phyloP scores from a whole-genome alignment of 352 stramenopile species.

The Pythium chondricola region DNA sequence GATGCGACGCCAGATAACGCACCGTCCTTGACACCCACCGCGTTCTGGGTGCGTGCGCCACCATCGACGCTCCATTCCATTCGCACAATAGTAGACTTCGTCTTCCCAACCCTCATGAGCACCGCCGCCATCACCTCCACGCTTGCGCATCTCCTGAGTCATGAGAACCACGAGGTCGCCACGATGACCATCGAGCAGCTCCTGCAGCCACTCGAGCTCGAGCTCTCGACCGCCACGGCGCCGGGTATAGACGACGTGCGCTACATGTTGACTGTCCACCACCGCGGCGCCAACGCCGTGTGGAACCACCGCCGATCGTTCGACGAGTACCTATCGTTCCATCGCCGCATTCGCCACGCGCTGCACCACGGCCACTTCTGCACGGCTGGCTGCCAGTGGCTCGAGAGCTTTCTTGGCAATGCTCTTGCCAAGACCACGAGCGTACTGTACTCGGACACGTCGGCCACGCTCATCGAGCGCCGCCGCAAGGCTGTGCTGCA shows the following conservation, averaged over 20 bases:
- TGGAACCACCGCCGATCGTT: conserved; percentile 39
- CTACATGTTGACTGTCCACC: conserved; percentile 40
- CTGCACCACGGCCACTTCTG: conserved; percentile 56
- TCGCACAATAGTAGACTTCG: no score
- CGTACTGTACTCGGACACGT: conserved; percentile 14
- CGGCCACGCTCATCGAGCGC: conserved; percentile 18
- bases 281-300: conserved; percentile 17
- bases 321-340: conserved; percentile 39
- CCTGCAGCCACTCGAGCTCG: conserved; percentile 14
- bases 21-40: no score
- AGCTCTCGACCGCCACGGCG: neutral
- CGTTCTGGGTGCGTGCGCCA: no score
- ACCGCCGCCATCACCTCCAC: no score
- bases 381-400: conserved; percentile 38
- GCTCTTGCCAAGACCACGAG: conserved; percentile 29
- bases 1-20: no score
- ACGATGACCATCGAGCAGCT: no score
- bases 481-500: conserved; percentile 27
- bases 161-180: no score
- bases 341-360: conserved; percentile 22
- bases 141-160: no score
- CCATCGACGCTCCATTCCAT: no score
- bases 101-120: no score
- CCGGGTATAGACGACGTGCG: conserved; percentile 24
- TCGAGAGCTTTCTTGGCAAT: conserved; percentile 40